These are phyloP conservation scores for Starmera stellimalicola DNA, from an alignment of 1,139 yeast genomes.

Conservation along the genomic window DNA sequence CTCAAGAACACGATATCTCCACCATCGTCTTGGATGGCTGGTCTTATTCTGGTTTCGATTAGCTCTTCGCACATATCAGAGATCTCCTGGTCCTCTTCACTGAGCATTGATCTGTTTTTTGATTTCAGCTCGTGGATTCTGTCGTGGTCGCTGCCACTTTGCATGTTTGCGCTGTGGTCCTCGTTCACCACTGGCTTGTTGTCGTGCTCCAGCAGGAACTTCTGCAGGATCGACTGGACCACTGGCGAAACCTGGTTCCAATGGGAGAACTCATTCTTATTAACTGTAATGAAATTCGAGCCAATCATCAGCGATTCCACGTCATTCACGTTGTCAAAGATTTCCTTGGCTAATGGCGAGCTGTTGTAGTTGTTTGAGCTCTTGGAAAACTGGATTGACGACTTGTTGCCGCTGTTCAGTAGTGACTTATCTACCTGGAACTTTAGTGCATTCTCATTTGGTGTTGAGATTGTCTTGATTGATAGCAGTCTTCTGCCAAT, in stretches of 20 bases:
- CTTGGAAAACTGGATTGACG: slow-evolving; percentile 52
- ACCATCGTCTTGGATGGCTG: slow-evolving; percentile 86
- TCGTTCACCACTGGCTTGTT: slow-evolving; percentile 54
- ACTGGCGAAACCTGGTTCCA: slow-evolving; percentile 89
- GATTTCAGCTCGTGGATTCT: too few relatives aligned
- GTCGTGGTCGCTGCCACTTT: too few relatives aligned
- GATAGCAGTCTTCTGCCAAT: slow-evolving; percentile 13
- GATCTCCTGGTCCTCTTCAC: slow-evolving; percentile 39
- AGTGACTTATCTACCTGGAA: slow-evolving; percentile 29
- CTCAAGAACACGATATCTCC: slow-evolving; percentile 72
- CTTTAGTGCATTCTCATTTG: slow-evolving; percentile 88
- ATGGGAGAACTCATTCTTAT: slow-evolving; percentile 47
- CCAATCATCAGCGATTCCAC: slow-evolving; percentile 87
- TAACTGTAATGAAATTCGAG: slow-evolving; percentile 74
- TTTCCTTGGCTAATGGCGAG: slow-evolving; percentile 77
- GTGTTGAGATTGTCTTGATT: slow-evolving; percentile 64
- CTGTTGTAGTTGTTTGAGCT: slow-evolving; percentile 43
- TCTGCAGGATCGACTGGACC: slow-evolving; percentile 76
- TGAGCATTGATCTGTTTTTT: slow-evolving; percentile 5
- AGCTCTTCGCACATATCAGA: slow-evolving; percentile 88
- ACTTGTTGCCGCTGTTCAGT: slow-evolving; percentile 9
- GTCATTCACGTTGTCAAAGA: slow-evolving; percentile 56
- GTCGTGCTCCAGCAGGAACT: slow-evolving; percentile 65
- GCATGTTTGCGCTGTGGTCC: slow-evolving; percentile 5
- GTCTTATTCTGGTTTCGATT: slow-evolving; percentile 88